Conservation (phyloP, 2,329 filamentous ascomycete genomes). For the Colletotrichum sp. region DNA sequence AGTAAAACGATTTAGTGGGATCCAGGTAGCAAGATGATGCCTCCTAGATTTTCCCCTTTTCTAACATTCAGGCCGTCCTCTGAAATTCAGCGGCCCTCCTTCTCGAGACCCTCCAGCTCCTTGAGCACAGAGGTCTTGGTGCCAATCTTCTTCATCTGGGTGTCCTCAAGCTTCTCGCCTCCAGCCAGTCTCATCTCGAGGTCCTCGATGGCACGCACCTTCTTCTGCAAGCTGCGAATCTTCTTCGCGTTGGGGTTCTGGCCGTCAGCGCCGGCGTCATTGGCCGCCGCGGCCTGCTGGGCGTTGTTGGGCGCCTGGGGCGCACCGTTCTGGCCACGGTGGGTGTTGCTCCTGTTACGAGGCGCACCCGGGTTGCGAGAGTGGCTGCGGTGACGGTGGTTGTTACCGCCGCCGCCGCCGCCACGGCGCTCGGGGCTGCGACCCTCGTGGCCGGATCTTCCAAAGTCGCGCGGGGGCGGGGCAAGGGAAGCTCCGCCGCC, state of each 20-base stretch:
- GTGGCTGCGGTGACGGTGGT: constrained; percentile 55
- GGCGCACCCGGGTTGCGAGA: constrained; percentile 56
- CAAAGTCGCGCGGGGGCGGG: constrained; percentile 42
- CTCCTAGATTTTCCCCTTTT: not conserved
- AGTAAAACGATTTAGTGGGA: not conserved
- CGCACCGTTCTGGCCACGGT: constrained; percentile 39
- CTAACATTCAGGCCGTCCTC: not conserved
- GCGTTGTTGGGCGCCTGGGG: constrained; percentile 26
- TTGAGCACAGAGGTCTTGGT: constrained; percentile 85
- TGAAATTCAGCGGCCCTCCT: constrained; percentile 1
- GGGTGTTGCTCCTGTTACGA: constrained; percentile 58
- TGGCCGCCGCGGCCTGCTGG: constrained; percentile 25
- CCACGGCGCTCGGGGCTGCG: constrained; percentile 72
- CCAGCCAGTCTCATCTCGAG: constrained; percentile 94
- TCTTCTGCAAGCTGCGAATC: constrained; percentile 91
- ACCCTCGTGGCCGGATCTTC: constrained; percentile 44
- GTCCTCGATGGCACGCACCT: constrained; percentile 96
- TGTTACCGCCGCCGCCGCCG: constrained; percentile 28
- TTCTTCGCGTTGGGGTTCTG: constrained; percentile 89
- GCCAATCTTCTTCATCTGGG: constrained; percentile 96
- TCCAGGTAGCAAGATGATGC: not conserved
- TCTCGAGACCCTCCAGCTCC: constrained; percentile 72
- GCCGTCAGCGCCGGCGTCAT: constrained; percentile 43
- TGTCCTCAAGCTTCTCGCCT: constrained; percentile 97
- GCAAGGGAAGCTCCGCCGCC: constrained; percentile 53